Base-by-base conservation (phyloP, 805 yeast genomes). In the Nakazawaea ernobii region DNA sequence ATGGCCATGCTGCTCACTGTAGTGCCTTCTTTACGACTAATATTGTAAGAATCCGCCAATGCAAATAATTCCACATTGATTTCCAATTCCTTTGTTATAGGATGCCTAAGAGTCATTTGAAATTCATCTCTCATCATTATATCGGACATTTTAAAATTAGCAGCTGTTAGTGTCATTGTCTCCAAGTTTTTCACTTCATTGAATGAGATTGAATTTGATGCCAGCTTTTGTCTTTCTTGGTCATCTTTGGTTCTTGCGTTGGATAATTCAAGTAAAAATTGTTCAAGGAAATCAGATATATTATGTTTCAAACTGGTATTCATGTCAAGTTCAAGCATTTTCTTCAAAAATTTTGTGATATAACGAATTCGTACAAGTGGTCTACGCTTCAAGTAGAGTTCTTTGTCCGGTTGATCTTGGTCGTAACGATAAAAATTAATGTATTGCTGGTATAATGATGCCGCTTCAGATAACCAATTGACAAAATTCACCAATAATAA, bases 331-430 rank as follows among this genome's bases (percentile, higher is more conserved):
- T 55, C 56, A 39, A 53, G 54, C 13, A 63, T 38, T 14, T 52
- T 51, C n/a, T 43, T 36, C 10, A 59, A 45, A 30, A 61, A 53
- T 38, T 54, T 58, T 15, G 50, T 52, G 24, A 67, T 42, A 28
- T 57, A 55, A 6, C 60, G 48, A n/a, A 66, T 45, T 48, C 65
- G 55, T 32, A 59, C 52, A 32, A 67, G 42, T 8, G 71, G 71
- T 39, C 59, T 53, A 43, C 63, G 54, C 43, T 63, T 60, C 6
- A 62, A 48, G 14, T 50, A 49, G 24, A 60, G 45, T 47, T 66
- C 69, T 2, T 57, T 49, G 7, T 57, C 50, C 1, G 65, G 42
- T 33, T 61, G 62, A 35, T 52, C 52, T 11, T 32, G 45, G 4
- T 52, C 40, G 32, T 50, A 58, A 32, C 45, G 53, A 52, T 62